Evolutionary conservation across 306 rosid genomes (phyloP), one percentile per base, ranked within the genome.

Genomic region (Dryas alaskensis): DNA sequence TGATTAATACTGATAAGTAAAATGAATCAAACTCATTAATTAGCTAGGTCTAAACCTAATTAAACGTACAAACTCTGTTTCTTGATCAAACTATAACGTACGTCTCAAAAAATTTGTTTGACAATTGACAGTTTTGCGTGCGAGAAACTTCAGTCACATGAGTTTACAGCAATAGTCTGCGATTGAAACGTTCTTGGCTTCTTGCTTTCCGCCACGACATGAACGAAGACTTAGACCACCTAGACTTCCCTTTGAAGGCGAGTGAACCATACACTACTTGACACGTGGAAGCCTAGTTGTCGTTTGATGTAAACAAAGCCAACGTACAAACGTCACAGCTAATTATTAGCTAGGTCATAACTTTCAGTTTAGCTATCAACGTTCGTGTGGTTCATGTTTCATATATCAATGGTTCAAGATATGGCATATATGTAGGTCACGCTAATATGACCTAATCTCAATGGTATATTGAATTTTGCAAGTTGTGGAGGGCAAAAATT

Each of bases 311-410:
- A 19, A 19, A 55, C 65, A 9, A 55, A 43, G 25, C 37, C 51
- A 64, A 43, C 68, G 31, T 0, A 67, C 0, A 1, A 51, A 53
- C 65, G 19, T 70, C 3, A 45, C 63, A 16, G 51, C 74, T 12
- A 19, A 22, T 22, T 22, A 22, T 22, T 22, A 19, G 19, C 19
- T 19, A 70, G 65, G 5, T 43, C 64, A 44, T 14, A 19, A 61
- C 22, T 61, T 61, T 70, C 17, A 3, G 51, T 70, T 54, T 70
- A 5, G 13, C 50, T 6, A 14, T 69, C 73, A 37, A 69, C 73
- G 39, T 53, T 62, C 67, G 12, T 17, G 5, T 37, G 10, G 54
- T 13, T 50, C 12, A 12, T 7, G 40, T 27, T 69, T 39, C 37
- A 31, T 31, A 1, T 31, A 1, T 31, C 37, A 31, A 31, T 22